Conservation (phyloP, 139 green algal species). For the Limnomonas spitsbergensis region DNA sequence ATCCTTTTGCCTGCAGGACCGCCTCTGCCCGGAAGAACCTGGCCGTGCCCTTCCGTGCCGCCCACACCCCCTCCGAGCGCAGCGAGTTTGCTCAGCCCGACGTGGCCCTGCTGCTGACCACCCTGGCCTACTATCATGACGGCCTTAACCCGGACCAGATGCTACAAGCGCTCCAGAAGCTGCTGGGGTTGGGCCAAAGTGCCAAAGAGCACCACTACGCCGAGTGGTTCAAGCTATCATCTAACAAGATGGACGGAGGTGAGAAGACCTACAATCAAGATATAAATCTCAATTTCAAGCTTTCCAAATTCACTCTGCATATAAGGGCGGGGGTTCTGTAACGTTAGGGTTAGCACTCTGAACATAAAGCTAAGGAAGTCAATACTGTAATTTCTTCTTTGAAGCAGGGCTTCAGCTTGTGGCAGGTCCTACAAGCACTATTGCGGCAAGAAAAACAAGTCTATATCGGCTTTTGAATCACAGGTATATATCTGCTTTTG, state of each 20-base stretch:
- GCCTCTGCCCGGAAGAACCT: conserved; percentile 35
- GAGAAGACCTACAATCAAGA: too few relatives aligned
- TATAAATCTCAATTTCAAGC: too few relatives aligned
- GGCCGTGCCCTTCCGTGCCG: conserved; percentile 49
- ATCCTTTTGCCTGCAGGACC: conserved; percentile 18
- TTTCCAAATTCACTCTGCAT: too few relatives aligned
- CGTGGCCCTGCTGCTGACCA: conserved; percentile 46
- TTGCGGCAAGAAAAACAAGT: too few relatives aligned
- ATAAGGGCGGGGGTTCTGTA: too few relatives aligned
- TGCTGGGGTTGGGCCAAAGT: conserved; percentile 37
- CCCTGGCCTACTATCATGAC: conserved; percentile 48
- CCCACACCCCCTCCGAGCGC: conserved; percentile 41
- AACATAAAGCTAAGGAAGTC: too few relatives aligned
- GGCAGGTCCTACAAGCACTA: too few relatives aligned
- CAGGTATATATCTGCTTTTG: too few relatives aligned
- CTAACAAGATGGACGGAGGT: not conserved
- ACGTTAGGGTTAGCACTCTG: too few relatives aligned
- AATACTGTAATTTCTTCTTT: too few relatives aligned
- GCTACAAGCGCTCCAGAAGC: not conserved
- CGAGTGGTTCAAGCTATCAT: conserved; percentile 38
- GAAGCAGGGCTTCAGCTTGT: too few relatives aligned
- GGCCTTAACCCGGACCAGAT: conserved; percentile 35
- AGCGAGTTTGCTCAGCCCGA: conserved; percentile 58
- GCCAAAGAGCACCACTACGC: conserved; percentile 32
- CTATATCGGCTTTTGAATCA: too few relatives aligned